Conservation (phyloP, 164 flowering plant genomes). For the Aristolochia californica region DNA sequence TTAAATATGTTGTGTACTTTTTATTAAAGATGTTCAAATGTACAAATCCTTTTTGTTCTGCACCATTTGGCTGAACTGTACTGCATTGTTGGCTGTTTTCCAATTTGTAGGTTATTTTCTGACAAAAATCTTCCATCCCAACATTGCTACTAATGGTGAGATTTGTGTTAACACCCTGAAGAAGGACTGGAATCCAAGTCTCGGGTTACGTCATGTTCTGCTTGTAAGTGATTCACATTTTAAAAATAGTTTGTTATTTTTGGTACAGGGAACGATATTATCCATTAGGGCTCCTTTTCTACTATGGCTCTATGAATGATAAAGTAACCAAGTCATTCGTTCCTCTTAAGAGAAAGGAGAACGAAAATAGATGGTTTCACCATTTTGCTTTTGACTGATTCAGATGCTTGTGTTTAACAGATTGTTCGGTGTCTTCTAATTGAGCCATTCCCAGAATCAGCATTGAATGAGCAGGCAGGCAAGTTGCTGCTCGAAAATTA, state of each 20-base stretch:
- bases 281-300: too few species aligned
- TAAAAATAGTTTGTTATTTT: too few species aligned
- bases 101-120: conserved; percentile 70
- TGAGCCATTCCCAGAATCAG: conserved; percentile 98
- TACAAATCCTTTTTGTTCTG: not conserved
- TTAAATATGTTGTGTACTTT: not conserved
- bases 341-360: not conserved
- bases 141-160: conserved; percentile 82
- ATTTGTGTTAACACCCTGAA: conserved; percentile 95
- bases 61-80: not conserved
- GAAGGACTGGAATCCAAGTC: conserved; percentile 94
- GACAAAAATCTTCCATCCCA: conserved; percentile 97
- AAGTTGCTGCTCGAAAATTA: conserved; percentile 93
- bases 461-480: conserved; percentile 96
- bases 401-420: conserved; percentile 23
- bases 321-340: not conserved
- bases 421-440: conserved; percentile 89
- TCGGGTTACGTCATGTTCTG: conserved; percentile 91
- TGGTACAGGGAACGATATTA: too few species aligned
- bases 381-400: not conserved
- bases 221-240: conserved; percentile 42
- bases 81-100: not conserved
- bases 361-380: too few species aligned
- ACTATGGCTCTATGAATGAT: too few species aligned
- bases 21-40: not conserved